Evolutionary conservation across 768 basidiomycete genomes (phyloP).

Genomic region (Pisolithus microcarpus): DNA sequence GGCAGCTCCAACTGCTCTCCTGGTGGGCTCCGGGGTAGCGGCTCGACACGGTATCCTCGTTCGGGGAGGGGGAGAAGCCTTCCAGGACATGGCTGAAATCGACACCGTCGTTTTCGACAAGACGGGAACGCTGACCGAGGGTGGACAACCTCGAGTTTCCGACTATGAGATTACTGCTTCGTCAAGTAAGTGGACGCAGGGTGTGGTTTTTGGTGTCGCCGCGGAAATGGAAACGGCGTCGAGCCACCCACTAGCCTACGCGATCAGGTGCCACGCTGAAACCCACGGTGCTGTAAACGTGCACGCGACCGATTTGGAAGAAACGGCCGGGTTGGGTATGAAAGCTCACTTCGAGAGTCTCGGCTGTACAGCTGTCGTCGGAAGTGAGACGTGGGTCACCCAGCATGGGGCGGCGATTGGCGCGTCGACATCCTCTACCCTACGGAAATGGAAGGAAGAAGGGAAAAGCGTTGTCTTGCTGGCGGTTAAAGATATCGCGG

Average conservation of each 20-base stretch:
- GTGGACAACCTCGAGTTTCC: constrained; percentile 56
- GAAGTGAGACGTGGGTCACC: constrained; percentile 61
- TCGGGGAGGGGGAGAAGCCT: constrained; percentile 84
- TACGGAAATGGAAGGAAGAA: constrained; percentile 50
- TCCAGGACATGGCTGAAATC: constrained; percentile 71
- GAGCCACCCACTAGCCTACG: constrained; percentile 60
- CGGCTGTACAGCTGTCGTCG: constrained; percentile 48
- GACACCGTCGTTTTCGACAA: constrained; percentile 79
- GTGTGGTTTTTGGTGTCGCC: constrained; percentile 45
- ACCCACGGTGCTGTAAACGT: constrained; percentile 25
- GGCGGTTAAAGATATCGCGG: constrained; percentile 30
- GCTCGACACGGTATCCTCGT: constrained; percentile 76
- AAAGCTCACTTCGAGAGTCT: constrained; percentile 39
- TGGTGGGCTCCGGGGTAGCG: constrained; percentile 76
- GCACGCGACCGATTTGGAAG: constrained; percentile 38
- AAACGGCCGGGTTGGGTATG: constrained; percentile 62
- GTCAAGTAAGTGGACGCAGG: constrained; percentile 22
- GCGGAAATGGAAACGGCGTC: constrained; percentile 48
- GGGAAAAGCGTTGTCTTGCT: constrained; percentile 69
- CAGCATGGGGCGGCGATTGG: constrained; percentile 38
- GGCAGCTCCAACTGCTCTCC: constrained; percentile 79
- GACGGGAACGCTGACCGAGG: constrained; percentile 75
- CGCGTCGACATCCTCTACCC: constrained; percentile 18
- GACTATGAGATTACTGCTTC: constrained; percentile 34
- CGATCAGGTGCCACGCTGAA: constrained; percentile 46